A percentile compares a stretch with the other conserved stretches of the same genome.
Conservation (phyloP, 495 filamentous ascomycete genomes). For the Aspergillus saccharolyticus region DNA sequence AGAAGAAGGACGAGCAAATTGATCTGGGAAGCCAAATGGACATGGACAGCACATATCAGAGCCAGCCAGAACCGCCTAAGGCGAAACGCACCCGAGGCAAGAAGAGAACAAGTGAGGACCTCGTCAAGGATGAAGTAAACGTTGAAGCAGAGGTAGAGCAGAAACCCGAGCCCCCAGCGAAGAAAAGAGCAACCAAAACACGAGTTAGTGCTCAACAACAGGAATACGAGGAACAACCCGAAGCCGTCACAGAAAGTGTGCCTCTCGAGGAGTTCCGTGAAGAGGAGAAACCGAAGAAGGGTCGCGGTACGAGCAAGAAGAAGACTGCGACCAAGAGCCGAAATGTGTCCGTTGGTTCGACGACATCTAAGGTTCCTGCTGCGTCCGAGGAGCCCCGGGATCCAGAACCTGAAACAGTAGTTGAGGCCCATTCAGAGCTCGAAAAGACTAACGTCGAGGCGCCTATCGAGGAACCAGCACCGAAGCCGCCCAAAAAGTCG, state of each 20-base stretch:
- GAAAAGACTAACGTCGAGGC: conserved; percentile 12
- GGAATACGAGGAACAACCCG: conserved; percentile 13
- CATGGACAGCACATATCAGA: conserved; percentile 23
- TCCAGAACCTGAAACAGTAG: conserved; percentile 62
- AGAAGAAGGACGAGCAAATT: conserved; percentile 55
- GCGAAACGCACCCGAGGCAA: conserved; percentile 50
- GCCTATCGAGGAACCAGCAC: conserved; percentile 26
- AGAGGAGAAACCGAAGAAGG: conserved; percentile 30
- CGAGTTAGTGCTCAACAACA: conserved; percentile 40
- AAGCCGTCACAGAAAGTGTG: conserved; percentile 23
- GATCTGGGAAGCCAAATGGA: conserved; percentile 41
- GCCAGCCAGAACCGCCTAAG: conserved; percentile 31
- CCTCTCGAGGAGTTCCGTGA: conserved; percentile 22
- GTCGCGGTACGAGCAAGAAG: conserved; percentile 39
- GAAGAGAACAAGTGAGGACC: conserved; percentile 62
- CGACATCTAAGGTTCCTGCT: conserved; percentile 34
- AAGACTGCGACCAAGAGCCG: conserved; percentile 41
- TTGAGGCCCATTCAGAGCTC: conserved; percentile 59
- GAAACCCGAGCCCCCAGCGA: conserved; percentile 46
- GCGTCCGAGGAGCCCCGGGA: conserved; percentile 42
- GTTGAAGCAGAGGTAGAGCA: conserved; percentile 16
- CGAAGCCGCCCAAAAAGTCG: conserved; percentile 36
- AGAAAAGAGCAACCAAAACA: conserved; percentile 58
- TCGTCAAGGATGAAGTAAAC: conserved; percentile 44
- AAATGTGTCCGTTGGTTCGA: conserved; percentile 50